A percentile compares a stretch with the other conserved stretches of the same genome.
Evolutionary conservation across 2,329 filamentous ascomycete genomes (phyloP).

Genomic region (Fusarium annulatum): DNA sequence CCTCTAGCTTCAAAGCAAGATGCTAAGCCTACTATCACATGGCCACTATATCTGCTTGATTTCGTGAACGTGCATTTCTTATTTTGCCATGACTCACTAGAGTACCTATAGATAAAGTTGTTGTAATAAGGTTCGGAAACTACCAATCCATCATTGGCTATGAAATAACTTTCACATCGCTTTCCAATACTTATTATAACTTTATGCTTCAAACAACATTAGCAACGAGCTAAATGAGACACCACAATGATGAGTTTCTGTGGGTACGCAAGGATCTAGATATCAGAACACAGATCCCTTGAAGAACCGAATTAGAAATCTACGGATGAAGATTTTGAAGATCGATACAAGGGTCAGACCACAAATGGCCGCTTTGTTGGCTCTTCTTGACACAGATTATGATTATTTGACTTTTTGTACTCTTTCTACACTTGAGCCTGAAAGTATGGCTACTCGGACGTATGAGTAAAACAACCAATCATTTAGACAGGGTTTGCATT

Average conservation of each 20-base stretch:
- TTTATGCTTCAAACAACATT: not conserved
- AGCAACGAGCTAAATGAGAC: no score
- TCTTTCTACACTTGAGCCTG: not conserved
- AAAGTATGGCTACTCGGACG: not conserved
- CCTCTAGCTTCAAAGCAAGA: not conserved
- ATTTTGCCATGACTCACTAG: not conserved
- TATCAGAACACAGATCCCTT: not conserved
- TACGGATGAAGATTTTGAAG: no score
- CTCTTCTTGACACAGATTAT: not conserved
- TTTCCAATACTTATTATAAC: not conserved
- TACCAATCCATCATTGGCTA: not conserved
- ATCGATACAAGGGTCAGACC: not conserved
- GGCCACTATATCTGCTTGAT: not conserved
- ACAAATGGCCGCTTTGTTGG: not conserved
- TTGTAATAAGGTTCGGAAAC: not conserved
- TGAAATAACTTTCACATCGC: not conserved
- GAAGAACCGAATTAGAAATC: not conserved
- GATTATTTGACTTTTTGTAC: not conserved
- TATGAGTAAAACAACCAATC: not conserved
- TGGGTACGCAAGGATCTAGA: not conserved
- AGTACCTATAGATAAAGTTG: not conserved
- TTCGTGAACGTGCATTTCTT: not conserved
- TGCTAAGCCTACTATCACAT: no score
- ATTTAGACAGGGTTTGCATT: rapidly evolving
- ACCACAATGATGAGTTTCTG: no score